A percentile compares a stretch with the other conserved stretches of the same genome.
These are phyloP conservation scores for Beta lomatogona DNA, from an alignment of 179 eudicot species.

Conservation along the genomic window DNA sequence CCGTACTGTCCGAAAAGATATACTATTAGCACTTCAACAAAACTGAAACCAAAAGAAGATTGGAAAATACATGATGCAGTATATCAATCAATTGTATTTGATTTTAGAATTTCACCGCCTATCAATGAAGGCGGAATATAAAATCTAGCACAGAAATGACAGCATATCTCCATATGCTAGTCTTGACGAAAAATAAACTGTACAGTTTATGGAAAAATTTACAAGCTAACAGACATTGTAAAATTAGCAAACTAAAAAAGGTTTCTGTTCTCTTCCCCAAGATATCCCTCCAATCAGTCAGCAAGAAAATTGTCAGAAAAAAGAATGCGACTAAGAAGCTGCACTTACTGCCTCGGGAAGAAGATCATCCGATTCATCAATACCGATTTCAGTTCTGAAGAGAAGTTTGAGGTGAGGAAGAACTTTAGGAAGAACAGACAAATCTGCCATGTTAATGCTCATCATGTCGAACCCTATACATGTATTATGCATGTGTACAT, in stretches of 20 bases:
- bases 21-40: not conserved
- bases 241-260: not conserved
- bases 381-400: constrained; percentile 59
- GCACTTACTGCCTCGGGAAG: constrained; percentile 22
- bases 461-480: constrained; percentile 90
- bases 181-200: not conserved
- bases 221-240: not conserved
- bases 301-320: constrained; percentile 4
- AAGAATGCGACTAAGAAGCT: constrained; percentile 24
- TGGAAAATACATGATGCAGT: not conserved
- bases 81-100: not conserved
- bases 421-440: constrained; percentile 70
- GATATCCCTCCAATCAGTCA: not conserved
- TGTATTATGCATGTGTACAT: constrained; percentile 73
- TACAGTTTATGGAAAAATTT: constrained; percentile 10
- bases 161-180: not conserved
- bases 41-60: not conserved
- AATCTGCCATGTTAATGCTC: constrained; percentile 87
- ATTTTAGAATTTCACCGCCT: not conserved
- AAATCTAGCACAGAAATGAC: not conserved
- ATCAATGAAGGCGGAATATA: not conserved
- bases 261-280: not conserved
- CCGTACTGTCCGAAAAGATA: not conserved
- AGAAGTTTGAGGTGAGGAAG: constrained; percentile 77
- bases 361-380: constrained; percentile 65